A percentile compares a stretch with the other conserved stretches of the same genome.
Conservation (phyloP, 768 basidiomycete genomes). For the Megacollybia marginata region DNA sequence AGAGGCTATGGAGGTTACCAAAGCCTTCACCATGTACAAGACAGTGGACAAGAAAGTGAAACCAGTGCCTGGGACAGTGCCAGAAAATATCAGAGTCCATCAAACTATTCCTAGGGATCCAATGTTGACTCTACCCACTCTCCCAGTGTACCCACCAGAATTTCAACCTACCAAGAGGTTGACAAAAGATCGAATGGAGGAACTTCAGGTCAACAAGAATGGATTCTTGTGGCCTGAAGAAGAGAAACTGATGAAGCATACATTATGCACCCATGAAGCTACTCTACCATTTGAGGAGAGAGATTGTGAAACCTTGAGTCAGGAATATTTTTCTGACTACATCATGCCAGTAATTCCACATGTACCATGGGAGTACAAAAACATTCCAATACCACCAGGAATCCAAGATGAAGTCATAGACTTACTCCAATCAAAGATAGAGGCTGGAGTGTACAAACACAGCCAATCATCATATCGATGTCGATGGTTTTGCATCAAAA, state of each 20-base stretch:
- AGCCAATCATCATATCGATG: conserved; percentile 10
- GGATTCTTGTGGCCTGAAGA: conserved; percentile 29
- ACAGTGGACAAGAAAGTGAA: conserved; percentile 21
- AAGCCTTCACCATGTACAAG: conserved; percentile 20
- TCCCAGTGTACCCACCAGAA: conserved; percentile 22
- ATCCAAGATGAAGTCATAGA: conserved; percentile 15
- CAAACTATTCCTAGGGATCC: conserved; percentile 26
- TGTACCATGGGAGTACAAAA: conserved; percentile 20
- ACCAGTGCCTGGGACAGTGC: conserved; percentile 24
- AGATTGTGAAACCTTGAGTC: conserved; percentile 14
- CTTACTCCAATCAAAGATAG: conserved; percentile 19
- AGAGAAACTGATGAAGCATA: conserved; percentile 20
- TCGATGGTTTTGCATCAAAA: conserved; percentile 19
- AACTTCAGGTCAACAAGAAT: conserved; percentile 16
- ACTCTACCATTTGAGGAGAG: conserved; percentile 26
- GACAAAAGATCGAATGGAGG: conserved; percentile 18
- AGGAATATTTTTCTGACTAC: conserved; percentile 11
- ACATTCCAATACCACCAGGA: conserved; percentile 25
- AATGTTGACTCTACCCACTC: conserved; percentile 15
- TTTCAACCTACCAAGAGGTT: conserved; percentile 20
- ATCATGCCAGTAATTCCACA: conserved; percentile 20
- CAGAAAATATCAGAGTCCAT: conserved; percentile 23
- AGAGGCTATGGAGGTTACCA: background rate
- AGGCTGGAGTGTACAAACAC: conserved; percentile 9
- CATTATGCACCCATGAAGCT: conserved; percentile 22